These are phyloP conservation scores for Pulveroboletus frians DNA, from an alignment of 768 basidiomycete species.

Conservation along the genomic window DNA sequence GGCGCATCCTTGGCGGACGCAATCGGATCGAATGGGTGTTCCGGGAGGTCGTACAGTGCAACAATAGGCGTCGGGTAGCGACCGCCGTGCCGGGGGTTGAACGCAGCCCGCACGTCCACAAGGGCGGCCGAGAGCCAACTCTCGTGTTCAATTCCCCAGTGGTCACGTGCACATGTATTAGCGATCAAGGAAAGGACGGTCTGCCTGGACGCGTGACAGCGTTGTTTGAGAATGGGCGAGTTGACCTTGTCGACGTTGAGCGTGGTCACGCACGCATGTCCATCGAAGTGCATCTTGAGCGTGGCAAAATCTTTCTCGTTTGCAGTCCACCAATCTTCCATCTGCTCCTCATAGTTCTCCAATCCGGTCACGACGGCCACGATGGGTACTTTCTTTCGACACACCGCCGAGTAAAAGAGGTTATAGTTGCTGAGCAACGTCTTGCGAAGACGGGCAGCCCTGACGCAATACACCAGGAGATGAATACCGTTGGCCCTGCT, in stretches of 20 bases:
- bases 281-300: constrained; percentile 31
- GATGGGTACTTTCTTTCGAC: constrained; percentile 33
- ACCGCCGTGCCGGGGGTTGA: constrained; percentile 7
- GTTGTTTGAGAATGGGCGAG: constrained; percentile 25
- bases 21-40: neutral
- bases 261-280: constrained; percentile 38
- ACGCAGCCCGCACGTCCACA: constrained; percentile 22
- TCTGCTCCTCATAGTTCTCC: constrained; percentile 32
- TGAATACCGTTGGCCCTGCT: constrained; percentile 25
- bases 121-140: constrained; percentile 19
- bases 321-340: constrained; percentile 31
- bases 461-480: constrained; percentile 32
- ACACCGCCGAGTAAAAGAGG: constrained; percentile 35
- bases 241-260: constrained; percentile 27
- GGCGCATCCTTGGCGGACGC: constrained; percentile 8
- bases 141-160: constrained; percentile 21
- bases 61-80: constrained; percentile 15
- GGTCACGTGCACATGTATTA: constrained; percentile 16
- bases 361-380: constrained; percentile 35
- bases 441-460: constrained; percentile 27
- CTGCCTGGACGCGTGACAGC: constrained; percentile 25
- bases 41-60: constrained; percentile 22
- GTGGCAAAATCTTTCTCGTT: constrained; percentile 27
- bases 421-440: constrained; percentile 32
- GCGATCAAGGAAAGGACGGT: constrained; percentile 19